Percentiles rank a stretch among this genome's conserved stretches.
phyloP scores from a whole-genome alignment of 2,329 filamentous ascomycete genomes.

The Cordyceps fumosorosea region DNA sequence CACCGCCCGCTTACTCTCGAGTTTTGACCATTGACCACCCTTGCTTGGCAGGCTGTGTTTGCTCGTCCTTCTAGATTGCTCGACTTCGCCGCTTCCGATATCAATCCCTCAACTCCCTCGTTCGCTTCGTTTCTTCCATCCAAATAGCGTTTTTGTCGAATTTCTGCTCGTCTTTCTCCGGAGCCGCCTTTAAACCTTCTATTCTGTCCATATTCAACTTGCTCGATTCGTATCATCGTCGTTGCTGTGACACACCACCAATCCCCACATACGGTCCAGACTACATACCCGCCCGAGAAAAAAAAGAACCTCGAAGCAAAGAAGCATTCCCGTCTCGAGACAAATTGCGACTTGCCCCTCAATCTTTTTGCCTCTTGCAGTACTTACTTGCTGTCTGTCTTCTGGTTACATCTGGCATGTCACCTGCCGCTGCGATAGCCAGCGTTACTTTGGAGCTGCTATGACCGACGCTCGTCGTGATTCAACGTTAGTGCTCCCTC shows the following conservation, averaged over 20 bases:
- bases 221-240: not conserved
- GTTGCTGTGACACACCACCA: slow-evolving; percentile 13
- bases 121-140: not conserved
- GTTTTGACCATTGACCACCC: not conserved
- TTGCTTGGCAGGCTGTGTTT: slow-evolving; percentile 5
- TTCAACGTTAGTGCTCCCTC: slow-evolving; percentile 36
- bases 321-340: slow-evolving; percentile 4
- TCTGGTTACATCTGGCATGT: slow-evolving; percentile 7
- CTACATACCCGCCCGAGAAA: slow-evolving; percentile 10
- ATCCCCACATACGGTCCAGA: slow-evolving; percentile 11
- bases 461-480: slow-evolving; percentile 56
- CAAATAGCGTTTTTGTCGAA: not conserved
- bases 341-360: not conserved
- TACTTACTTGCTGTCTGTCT: not conserved
- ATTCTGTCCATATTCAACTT: not conserved
- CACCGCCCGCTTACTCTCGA: slow-evolving; percentile 7
- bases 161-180: not conserved
- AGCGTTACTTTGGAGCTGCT: slow-evolving; percentile 36
- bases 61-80: not conserved
- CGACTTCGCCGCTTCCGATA: slow-evolving; percentile 9
- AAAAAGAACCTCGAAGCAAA: slow-evolving; percentile 5
- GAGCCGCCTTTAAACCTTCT: not conserved
- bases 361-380: not conserved
- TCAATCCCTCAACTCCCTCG: not conserved
- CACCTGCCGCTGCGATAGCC: slow-evolving; percentile 3